Evolutionary conservation across 257 asterid species (phyloP).

Genomic region (Solanum verrucosum): DNA sequence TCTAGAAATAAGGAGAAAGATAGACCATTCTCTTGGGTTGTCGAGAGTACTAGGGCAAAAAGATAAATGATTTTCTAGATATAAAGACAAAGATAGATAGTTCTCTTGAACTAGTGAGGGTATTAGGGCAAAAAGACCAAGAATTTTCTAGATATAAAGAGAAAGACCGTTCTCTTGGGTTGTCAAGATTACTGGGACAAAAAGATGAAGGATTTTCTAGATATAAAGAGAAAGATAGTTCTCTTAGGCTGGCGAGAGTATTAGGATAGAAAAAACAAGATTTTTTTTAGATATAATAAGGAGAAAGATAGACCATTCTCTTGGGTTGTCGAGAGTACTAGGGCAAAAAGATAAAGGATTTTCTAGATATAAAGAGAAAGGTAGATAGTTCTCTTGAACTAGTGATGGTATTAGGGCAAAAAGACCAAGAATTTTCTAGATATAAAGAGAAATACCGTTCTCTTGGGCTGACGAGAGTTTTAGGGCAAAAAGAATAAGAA

Average conservation of each 20-base stretch:
- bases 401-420: too few relatives aligned
- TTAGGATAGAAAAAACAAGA: too few relatives aligned
- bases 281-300: too few relatives aligned
- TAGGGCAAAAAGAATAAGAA: not conserved
- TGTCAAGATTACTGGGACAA: not conserved
- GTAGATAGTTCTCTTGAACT: too few relatives aligned
- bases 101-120: too few relatives aligned
- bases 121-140: too few relatives aligned
- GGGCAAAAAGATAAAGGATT: not conserved
- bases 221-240: too few relatives aligned
- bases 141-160: too few relatives aligned
- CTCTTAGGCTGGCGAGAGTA: too few relatives aligned
- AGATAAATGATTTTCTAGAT: not conserved
- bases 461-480: not conserved
- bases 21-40: not conserved
- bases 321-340: not conserved
- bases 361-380: not conserved
- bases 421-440: too few relatives aligned
- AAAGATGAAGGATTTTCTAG: not conserved
- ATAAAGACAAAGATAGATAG: too few relatives aligned
- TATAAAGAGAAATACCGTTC: too few relatives aligned
- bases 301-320: not conserved
- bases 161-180: not conserved
- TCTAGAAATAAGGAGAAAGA: not conserved
- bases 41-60: not conserved